A percentile compares a stretch with the other conserved stretches of the same genome.
Conservation (phyloP, 345 rosid genomes). For the Erucastrum elatum region DNA sequence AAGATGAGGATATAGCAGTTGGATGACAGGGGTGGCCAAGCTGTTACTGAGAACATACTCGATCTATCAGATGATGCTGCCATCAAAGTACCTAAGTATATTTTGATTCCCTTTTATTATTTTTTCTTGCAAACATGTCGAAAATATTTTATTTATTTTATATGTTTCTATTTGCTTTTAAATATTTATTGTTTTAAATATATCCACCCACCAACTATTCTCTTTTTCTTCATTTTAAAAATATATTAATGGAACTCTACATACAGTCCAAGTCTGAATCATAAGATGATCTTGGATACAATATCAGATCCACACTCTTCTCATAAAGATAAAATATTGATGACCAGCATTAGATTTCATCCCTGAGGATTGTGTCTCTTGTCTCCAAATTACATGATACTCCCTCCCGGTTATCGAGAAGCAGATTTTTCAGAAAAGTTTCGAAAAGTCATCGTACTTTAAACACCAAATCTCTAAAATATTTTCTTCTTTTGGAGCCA, state of each 20-base stretch:
- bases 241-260: not conserved
- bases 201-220: not conserved
- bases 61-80: slow-evolving; percentile 18
- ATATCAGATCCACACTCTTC: not conserved
- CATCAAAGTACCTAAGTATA: slow-evolving; percentile 10
- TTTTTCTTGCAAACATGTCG: not conserved
- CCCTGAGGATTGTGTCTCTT: not conserved
- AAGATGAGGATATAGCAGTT: slow-evolving; percentile 27
- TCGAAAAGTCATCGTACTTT: no score
- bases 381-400: not conserved
- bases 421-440: no score
- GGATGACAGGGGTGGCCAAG: slow-evolving; percentile 34
- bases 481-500: no score
- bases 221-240: not conserved
- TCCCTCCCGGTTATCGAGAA: no score
- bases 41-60: slow-evolving; percentile 27
- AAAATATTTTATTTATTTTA: not conserved
- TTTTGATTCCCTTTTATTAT: not conserved
- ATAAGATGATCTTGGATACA: not conserved
- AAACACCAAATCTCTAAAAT: no score
- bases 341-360: not conserved
- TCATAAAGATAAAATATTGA: not conserved
- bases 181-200: not conserved
- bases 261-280: not conserved
- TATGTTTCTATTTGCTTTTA: not conserved